Base-by-base conservation (phyloP, 371 early-diverging fungal genomes). In the Apophysomyces sp. region DNA sequence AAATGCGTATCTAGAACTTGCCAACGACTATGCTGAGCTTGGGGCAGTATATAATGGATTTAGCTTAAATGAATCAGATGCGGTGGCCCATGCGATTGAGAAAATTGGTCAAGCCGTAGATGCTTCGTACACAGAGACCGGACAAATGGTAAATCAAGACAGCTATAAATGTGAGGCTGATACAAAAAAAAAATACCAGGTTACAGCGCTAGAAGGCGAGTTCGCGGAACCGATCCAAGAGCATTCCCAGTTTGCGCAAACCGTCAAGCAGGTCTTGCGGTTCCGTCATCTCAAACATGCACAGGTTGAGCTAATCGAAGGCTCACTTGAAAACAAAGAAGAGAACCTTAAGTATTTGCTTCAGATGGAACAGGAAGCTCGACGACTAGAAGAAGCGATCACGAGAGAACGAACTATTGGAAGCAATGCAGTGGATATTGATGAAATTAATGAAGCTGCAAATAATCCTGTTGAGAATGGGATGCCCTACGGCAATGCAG, bases 21-120 rank as follows among this genome's bases (percentile, higher is more conserved):
- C 93, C 0, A 76, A 79, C 29, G 91, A 92, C 61, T 91, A 92
- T 67, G 83, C 93, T 12, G 97, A 96, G 61, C 80, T 97, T n/a
- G 98, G 97, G 0, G 94, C 94, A 5, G 80, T 89, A 0, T 94
- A 95, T 72, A 97, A 97, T 64, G 95, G 92, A 24, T 95, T 97
- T 74, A 96, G 97, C 57, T 83, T 97, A 54, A 86, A 86, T 60
- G 97, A 96, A 59, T 66, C 70, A 34, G 85, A 82, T 4, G 69
- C 72, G n/a, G 76, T 97, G 12, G 86, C 94, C 3, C 87, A 85
- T 34, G 93, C 92, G 0, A 91, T 97, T 60, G 98, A 97, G 71
- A 86, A 89, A 61, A 78, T 93, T 37, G 98, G 97, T 1, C 92
- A 93, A 67, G 95, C 97, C 6, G 86, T 94, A 0, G 98, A 98